Base-by-base conservation (phyloP, 2,329 filamentous ascomycete genomes). In the Cercospora beticola region DNA sequence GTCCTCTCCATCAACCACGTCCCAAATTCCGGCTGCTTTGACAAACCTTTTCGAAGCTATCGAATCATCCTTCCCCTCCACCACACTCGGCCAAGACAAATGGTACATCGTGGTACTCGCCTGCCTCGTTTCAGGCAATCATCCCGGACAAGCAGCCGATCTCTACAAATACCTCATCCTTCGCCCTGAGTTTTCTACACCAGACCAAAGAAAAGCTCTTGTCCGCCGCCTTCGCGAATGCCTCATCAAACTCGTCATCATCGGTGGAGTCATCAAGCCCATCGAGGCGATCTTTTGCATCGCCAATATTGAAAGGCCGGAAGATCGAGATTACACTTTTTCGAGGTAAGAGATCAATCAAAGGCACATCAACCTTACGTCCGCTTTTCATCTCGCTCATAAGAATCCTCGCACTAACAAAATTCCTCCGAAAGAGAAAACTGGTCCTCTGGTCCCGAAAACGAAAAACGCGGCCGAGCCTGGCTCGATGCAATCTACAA, bases 181-280 rank as follows among this genome's bases (percentile, higher is more conserved):
- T 52, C 81, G 86, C 68, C 82, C 85, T 0, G 77, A 82, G 49
- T 84, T 82, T 72, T 72, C 78, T 0, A 83, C 81, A 0, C 70
- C 83, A 0, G 79, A 78, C 1, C 76, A 82, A 14, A 82, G 86
- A 10, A 78, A 86, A 72, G 76, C 75, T 0, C 79, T 88, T 7
- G 79, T 87, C 65, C 82, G 83, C 2, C 79, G 85, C 2, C 73
- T 88, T 2, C 83, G 88, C 54, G 88, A 90, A 76, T 83, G 83
- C 0, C 79, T 90, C 12, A 77, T 90, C 67, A 89, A 90, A 77
- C 78, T 83, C n/a, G 81, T 87, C 10, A 80, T 81, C 4, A 72
- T 90, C 2, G 82, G 88, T 16, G 88, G 88, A 0, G 86, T 90
- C 0, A 88, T 86, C 76, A 89, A 88, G 74, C 87, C 87, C 7